Evolutionary conservation across 2,329 filamentous ascomycete genomes (phyloP), one percentile per base, ranked within the genome.

Genomic region (Ceratocystis huliohia): DNA sequence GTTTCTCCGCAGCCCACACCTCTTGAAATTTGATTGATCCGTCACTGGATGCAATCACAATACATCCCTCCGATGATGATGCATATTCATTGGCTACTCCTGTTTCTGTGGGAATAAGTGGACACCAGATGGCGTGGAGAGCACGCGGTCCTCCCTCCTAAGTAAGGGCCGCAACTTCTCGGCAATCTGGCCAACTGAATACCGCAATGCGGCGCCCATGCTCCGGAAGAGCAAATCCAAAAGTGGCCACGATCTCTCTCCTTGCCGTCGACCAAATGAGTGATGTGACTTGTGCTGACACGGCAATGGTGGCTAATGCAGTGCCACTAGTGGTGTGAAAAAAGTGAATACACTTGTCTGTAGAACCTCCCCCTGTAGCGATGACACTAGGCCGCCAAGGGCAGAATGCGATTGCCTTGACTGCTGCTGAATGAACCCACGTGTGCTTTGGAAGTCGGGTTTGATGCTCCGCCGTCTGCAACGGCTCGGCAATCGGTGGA

Each of bases 371-470:
- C 2, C 94, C 91, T 1, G 93, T 95, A 15, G 94, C 94, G 48
- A 99, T 76, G 3, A 99, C 81, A 2, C 88, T 88, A 28, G 88
- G 84, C 66, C 93, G 88, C 93, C 92, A 99, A 0, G 94, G 93
- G 69, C 93, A 96, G 75, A 97, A 97, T 1, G 94, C 91, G 71
- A 97, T 94, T 41, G 94, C 94, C 75, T 99, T 99, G 70, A 97
- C 89, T 1, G 94, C 94, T 0, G 93, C 93, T 30, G 84, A 84
- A 74, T 99, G 91, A 10, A 80, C 75, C 83, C 91, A 94, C 41
- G 82, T 82, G 74, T 96, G 85, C 71, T 82, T 62, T 8, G 67
- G 64, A 7, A 65, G 20, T 10, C 53, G 41, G 7, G 56, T 48
- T 15, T 65, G 64, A 28, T 61, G 25, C 53, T 57, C 50, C 2